A percentile compares a stretch with the other conserved stretches of the same genome.
Evolutionary conservation across 106 monocot genomes (phyloP).

Genomic region (Posidonia australis): DNA sequence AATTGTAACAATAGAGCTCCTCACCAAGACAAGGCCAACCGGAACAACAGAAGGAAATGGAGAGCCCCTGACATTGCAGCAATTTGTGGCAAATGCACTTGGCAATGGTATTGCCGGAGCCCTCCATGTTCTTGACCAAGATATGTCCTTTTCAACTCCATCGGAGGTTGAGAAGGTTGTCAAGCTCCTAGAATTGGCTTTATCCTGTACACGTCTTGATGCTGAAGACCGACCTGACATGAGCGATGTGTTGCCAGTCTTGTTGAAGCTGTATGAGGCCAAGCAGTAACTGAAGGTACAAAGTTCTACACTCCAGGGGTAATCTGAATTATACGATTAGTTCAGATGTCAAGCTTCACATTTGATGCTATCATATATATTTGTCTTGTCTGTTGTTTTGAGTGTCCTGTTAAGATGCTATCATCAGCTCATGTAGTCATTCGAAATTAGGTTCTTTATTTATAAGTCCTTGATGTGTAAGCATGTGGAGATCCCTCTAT

Average conservation of each 20-base stretch:
- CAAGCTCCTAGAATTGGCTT: slow-evolving; percentile 37
- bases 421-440: too few relatives aligned
- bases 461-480: too few relatives aligned
- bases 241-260: slow-evolving; percentile 32
- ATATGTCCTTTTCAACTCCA: slow-evolving; percentile 22
- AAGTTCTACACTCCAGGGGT: too few relatives aligned
- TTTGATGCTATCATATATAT: too few relatives aligned
- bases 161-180: slow-evolving; percentile 34
- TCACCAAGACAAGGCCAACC: slow-evolving; percentile 67
- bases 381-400: too few relatives aligned
- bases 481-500: too few relatives aligned
- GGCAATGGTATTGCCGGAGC: slow-evolving; percentile 21
- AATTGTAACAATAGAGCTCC: slow-evolving; percentile 60
- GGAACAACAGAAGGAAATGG: slow-evolving; percentile 27
- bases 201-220: slow-evolving; percentile 39
- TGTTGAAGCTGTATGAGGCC: slow-evolving; percentile 54
- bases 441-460: too few relatives aligned
- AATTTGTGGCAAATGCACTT: slow-evolving; percentile 51
- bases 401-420: too few relatives aligned
- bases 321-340: too few relatives aligned
- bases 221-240: slow-evolving; percentile 69
- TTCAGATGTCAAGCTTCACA: too few relatives aligned
- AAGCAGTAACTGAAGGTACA: too few relatives aligned
- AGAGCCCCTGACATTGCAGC: slow-evolving; percentile 28
- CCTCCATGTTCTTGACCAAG: slow-evolving; percentile 32